Percentiles rank a stretch among this genome's conserved stretches.
Conservation (phyloP, 2,329 filamentous ascomycete genomes). For the Fusarium sp. region DNA sequence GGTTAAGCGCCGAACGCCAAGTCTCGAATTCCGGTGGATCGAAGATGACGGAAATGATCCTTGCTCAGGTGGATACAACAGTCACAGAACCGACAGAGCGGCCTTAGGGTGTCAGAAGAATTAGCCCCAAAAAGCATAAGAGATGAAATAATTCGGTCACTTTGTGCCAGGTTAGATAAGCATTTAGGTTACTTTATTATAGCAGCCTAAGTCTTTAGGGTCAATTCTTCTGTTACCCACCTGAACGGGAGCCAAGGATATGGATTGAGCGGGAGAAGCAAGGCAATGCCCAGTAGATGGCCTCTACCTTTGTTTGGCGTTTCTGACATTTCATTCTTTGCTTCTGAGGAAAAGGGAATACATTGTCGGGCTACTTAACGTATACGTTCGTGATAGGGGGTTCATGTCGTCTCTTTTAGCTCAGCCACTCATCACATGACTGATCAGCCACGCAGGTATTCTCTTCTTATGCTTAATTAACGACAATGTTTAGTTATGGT, state of each 20-base stretch:
- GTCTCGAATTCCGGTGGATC: constrained; percentile 33
- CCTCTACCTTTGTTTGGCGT: background rate
- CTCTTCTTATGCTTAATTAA: constrained; percentile 14
- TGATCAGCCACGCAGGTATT: background rate
- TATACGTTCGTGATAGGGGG: background rate
- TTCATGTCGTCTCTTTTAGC: background rate
- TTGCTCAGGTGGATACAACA: constrained; percentile 27
- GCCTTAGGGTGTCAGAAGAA: no score
- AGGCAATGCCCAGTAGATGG: background rate
- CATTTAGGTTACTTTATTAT: no score
- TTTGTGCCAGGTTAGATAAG: no score
- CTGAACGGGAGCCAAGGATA: constrained; percentile 9
- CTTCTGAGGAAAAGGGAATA: background rate
- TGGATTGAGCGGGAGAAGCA: background rate
- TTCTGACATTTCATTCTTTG: background rate
- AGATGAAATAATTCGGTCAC: no score
- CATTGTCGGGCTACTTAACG: no score
- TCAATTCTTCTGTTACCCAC: no score
- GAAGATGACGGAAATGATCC: constrained; percentile 22
- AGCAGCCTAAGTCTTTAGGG: no score
- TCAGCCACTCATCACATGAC: constrained; percentile 16
- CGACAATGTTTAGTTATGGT: background rate
- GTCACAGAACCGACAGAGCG: constrained; percentile 12
- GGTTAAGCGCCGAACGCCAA: constrained; percentile 20
- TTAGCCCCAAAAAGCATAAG: no score